Percentiles rank a stretch among this genome's conserved stretches.
phyloP scores from a whole-genome alignment of 345 rosid species.

The Viola odorata region DNA sequence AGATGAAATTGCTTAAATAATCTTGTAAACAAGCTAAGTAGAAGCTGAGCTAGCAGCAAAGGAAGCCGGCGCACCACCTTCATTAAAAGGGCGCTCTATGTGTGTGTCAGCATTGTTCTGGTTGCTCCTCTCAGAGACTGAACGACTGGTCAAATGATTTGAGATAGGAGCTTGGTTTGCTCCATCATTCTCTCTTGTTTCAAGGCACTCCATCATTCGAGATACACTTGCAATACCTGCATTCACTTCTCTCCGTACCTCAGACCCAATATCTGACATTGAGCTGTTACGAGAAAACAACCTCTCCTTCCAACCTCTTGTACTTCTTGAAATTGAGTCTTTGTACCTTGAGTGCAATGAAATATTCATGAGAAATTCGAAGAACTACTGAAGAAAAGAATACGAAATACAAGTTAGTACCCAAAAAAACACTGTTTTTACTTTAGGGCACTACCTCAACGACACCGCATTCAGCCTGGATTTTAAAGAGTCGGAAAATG shows the following conservation, averaged over 20 bases:
- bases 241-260: conserved; percentile 22
- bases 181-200: conserved; percentile 27
- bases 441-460: no score
- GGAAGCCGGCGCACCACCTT: conserved; percentile 21
- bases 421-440: conserved; percentile 47
- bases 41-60: conserved; percentile 33
- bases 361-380: conserved; percentile 5
- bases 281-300: conserved; percentile 25
- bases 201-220: conserved; percentile 28
- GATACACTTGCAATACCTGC: conserved; percentile 29
- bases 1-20: conserved; percentile 22
- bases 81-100: conserved; percentile 23
- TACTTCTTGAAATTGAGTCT: conserved; percentile 27
- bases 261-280: conserved; percentile 22
- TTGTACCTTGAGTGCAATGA: conserved; percentile 14
- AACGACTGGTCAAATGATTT: conserved; percentile 16
- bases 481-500: not conserved
- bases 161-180: conserved; percentile 28
- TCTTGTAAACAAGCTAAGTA: conserved; percentile 16
- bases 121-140: conserved; percentile 27
- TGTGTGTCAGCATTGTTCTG: conserved; percentile 15
- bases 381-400: not conserved
- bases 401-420: not conserved
- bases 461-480: no score
- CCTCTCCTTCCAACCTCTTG: conserved; percentile 35